A percentile compares a stretch with the other conserved stretches of the same genome.
Evolutionary conservation across 2,329 filamentous ascomycete genomes (phyloP).

Genomic region (Fusarium gaditjirri): DNA sequence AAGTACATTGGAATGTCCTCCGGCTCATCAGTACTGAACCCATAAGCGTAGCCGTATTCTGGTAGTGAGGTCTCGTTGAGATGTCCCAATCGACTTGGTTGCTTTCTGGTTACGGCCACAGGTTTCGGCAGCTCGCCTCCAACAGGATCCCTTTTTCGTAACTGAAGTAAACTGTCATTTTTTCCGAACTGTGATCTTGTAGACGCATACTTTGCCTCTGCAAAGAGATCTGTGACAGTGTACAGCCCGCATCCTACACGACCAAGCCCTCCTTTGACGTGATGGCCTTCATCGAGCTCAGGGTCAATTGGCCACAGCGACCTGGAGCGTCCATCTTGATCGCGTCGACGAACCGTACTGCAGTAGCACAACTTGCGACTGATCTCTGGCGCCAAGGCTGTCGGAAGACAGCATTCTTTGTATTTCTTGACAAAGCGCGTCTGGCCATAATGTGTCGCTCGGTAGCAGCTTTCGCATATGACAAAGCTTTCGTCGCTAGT

Average conservation of each 20-base stretch:
- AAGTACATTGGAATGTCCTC: slow-evolving; percentile 46
- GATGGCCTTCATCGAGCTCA: background rate
- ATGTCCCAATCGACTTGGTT: slow-evolving; percentile 7
- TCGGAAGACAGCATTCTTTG: slow-evolving; percentile 48
- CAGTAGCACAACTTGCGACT: slow-evolving; percentile 45
- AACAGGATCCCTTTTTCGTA: background rate
- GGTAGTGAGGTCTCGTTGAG: slow-evolving; percentile 14
- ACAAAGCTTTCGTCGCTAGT: background rate
- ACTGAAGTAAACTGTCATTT: slow-evolving; percentile 12
- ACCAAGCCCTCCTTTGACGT: slow-evolving; percentile 21
- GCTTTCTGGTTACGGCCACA: background rate
- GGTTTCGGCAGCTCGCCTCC: background rate
- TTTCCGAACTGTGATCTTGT: slow-evolving; percentile 13
- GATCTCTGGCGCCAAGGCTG: slow-evolving; percentile 39
- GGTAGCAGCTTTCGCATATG: slow-evolving; percentile 52
- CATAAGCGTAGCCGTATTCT: slow-evolving; percentile 36
- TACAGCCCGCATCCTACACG: slow-evolving; percentile 13
- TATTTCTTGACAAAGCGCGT: slow-evolving; percentile 46
- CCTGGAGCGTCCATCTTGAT: slow-evolving; percentile 22
- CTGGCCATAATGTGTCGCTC: slow-evolving; percentile 43
- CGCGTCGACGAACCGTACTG: slow-evolving; percentile 26
- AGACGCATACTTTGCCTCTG: slow-evolving; percentile 40
- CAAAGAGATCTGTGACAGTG: slow-evolving; percentile 26
- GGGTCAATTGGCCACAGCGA: slow-evolving; percentile 36
- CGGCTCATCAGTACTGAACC: slow-evolving; percentile 15